Evolutionary conservation across 345 rosid genomes (phyloP), one percentile per base, ranked within the genome.

Genomic region (Cardiospermum halicacabum): DNA sequence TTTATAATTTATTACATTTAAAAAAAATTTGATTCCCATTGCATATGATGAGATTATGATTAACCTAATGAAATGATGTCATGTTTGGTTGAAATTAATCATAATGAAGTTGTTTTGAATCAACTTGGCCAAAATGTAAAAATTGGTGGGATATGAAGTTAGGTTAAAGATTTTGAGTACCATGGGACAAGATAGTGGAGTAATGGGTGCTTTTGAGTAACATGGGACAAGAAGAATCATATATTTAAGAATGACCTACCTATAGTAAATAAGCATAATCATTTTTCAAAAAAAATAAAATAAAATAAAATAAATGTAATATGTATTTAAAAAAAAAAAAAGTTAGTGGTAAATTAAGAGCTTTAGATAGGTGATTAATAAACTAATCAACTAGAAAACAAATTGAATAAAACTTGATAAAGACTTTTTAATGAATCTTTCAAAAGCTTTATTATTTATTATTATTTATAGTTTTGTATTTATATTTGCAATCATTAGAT

Each of bases 301-400:
- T 62, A 60, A 49, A 50, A 10, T 36, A 28, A 62, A 63, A 64
- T 62, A 37, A 21, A n/a, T n/a, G n/a, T 19, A 34, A 24, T 75
- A 27, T 67, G 48, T 67, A n/a, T n/a, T n/a, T n/a, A n/a, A n/a
- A n/a, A n/a, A n/a, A n/a, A n/a, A n/a, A n/a, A 11, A 30, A 54
- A 19, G 68, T 16, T 67, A 47, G 72, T 71, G 67, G 51, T 53
- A 11, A 30, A 42, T 53, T 53, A 45, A 30, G 45, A 62, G 45
- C n/a, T 68, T n/a, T n/a, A n/a, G n/a, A n/a, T n/a, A n/a, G n/a
- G n/a, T 40, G 74, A 51, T 62, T 65, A 60, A 69, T 49, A 78
- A 78, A 54, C 31, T 21, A 57, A 49, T 19, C 59, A 6, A 22
- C 47, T 11, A 21, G n/a, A n/a, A n/a, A n/a, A n/a, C 43, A 62